Conservation (phyloP, 768 basidiomycete genomes). For the Serendipita vermifera region DNA sequence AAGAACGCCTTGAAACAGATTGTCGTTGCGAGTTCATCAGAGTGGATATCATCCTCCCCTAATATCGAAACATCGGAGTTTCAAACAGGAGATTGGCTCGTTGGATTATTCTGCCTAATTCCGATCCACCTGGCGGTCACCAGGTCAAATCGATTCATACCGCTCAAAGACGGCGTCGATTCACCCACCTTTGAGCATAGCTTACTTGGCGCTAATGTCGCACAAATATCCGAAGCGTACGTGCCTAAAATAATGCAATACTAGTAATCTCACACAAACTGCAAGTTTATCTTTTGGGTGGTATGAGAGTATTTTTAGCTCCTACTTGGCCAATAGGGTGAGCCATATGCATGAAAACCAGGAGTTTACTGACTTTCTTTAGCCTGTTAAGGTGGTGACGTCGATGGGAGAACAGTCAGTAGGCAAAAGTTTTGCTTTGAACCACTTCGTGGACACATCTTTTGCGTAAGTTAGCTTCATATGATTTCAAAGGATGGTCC, state of each 20-base stretch:
- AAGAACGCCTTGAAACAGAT: constrained; percentile 29
- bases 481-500: too few relatives aligned
- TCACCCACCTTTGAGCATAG: constrained; percentile 38
- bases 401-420: constrained; percentile 46
- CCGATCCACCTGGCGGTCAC: constrained; percentile 52
- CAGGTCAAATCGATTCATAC: constrained; percentile 46
- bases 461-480: constrained; percentile 38
- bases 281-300: constrained; percentile 39
- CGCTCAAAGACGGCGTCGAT: constrained; percentile 44
- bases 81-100: constrained; percentile 47
- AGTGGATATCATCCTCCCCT: constrained; percentile 17
- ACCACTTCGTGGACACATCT: constrained; percentile 50
- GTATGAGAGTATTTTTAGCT: constrained; percentile 52
- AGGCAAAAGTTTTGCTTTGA: constrained; percentile 45
- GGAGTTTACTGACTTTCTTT: constrained; percentile 29
- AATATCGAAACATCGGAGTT: constrained; percentile 20
- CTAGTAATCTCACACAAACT: background rate
- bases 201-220: constrained; percentile 46
- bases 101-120: constrained; percentile 46
- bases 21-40: constrained; percentile 17
- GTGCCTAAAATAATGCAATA: background rate
- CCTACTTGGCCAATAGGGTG: constrained; percentile 47
- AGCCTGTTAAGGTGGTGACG: background rate
- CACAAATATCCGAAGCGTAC: constrained; percentile 37
- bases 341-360: constrained; percentile 45